Evolutionary conservation across 306 rosid species (phyloP).

Genomic region (Trifolium subterraneum): DNA sequence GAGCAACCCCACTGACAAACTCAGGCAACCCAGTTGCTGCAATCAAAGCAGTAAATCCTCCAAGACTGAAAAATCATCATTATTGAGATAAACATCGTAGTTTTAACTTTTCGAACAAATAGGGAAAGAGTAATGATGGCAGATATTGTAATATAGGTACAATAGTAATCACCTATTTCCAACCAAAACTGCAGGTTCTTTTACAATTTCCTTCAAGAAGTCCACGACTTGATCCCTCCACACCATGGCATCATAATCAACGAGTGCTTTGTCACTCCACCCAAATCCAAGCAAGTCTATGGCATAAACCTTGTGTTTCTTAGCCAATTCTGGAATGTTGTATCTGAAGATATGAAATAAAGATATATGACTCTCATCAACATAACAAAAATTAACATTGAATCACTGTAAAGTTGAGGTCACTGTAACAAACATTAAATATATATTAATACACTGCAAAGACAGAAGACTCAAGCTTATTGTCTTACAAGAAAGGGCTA

Average conservation of each 20-base stretch:
- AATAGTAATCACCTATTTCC: constrained; percentile 72
- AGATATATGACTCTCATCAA: constrained; percentile 11
- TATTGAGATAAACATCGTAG: constrained; percentile 28
- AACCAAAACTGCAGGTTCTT: constrained; percentile 83
- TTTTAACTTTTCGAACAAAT: background rate
- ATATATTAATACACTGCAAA: no score
- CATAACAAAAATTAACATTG: constrained; percentile 3
- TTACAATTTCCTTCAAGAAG: constrained; percentile 86
- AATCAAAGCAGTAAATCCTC: constrained; percentile 93
- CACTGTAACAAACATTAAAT: background rate
- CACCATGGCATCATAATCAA: constrained; percentile 90
- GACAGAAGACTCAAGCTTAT: constrained; percentile 12
- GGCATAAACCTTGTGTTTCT: constrained; percentile 86
- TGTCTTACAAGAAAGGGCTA: background rate
- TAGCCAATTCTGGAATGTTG: constrained; percentile 91
- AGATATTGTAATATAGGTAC: background rate
- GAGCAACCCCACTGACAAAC: constrained; percentile 74
- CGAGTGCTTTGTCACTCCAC: constrained; percentile 96
- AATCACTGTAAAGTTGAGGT: no score
- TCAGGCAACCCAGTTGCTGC: constrained; percentile 75
- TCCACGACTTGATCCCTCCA: constrained; percentile 94
- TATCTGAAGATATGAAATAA: constrained; percentile 57
- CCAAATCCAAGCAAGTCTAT: constrained; percentile 96
- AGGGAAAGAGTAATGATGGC: background rate
- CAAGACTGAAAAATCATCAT: constrained; percentile 73